Evolutionary conservation across 306 rosid species (phyloP).

Genomic region (Amphicarpaea edgeworthii): DNA sequence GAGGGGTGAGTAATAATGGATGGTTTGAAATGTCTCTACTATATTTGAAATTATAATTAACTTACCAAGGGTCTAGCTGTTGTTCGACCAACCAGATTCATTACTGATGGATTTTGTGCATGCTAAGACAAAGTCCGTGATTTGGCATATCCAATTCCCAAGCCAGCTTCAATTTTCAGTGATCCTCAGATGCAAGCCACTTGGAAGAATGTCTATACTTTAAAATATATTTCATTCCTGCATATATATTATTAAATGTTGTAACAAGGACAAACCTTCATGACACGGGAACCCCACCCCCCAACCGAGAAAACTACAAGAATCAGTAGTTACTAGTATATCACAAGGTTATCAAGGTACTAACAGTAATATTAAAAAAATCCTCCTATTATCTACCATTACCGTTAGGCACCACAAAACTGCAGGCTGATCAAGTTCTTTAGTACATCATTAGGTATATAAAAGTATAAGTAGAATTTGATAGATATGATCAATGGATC

Average conservation of each 20-base stretch:
- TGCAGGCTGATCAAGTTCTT: constrained; percentile 2
- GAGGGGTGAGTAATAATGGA: constrained; percentile 38
- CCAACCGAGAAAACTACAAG: constrained; percentile 14
- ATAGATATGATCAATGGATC: constrained; percentile 33
- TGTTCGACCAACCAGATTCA: constrained; percentile 55
- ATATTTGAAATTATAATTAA: constrained; percentile 39
- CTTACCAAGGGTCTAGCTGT: constrained; percentile 33
- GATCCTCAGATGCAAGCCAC: constrained; percentile 51
- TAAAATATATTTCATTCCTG: constrained; percentile 15
- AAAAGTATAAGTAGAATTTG: neutral
- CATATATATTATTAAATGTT: constrained; percentile 35
- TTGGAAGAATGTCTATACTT: constrained; percentile 48
- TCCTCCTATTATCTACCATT: neutral
- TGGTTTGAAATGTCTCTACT: constrained; percentile 35
- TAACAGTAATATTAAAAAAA: neutral
- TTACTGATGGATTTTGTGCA: constrained; percentile 31
- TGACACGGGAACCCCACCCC: constrained; percentile 34
- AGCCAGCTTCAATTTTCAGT: constrained; percentile 57
- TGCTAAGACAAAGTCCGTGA: constrained; percentile 47
- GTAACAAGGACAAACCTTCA: constrained; percentile 28
- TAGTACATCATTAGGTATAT: neutral
- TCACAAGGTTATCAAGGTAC: neutral
- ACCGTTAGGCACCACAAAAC: constrained; percentile 3
- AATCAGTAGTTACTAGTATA: too few species aligned
- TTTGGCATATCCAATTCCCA: constrained; percentile 50